Evolutionary conservation across 345 rosid genomes (phyloP).

Genomic region (Anacardium occidentale): DNA sequence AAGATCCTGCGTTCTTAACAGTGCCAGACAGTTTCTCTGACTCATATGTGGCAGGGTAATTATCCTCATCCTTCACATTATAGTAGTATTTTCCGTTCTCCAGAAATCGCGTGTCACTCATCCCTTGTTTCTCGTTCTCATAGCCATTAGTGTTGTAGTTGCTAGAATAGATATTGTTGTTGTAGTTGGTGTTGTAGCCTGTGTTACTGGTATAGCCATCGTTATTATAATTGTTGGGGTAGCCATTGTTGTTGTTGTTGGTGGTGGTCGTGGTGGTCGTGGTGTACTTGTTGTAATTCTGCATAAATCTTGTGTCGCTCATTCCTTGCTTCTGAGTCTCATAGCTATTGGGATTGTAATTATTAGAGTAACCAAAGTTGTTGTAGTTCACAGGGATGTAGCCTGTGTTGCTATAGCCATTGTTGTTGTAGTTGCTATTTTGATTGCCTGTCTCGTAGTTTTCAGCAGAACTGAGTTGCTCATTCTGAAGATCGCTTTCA

Average conservation of each 20-base stretch:
- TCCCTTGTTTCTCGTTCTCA: conserved; percentile 47
- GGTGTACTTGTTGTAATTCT: conserved; percentile 6
- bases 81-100: conserved; percentile 47
- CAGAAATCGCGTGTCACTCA: conserved; percentile 60
- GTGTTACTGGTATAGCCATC: conserved; percentile 20
- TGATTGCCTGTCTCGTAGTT: conserved; percentile 23
- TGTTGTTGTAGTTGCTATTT: conserved; percentile 12
- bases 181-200: not conserved
- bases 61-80: conserved; percentile 24
- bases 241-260: conserved; percentile 16
- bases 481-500: conserved; percentile 33
- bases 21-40: conserved; percentile 7
- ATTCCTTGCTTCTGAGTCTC: conserved; percentile 1
- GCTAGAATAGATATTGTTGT: conserved; percentile 25
- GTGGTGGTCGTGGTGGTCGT: too few relatives aligned
- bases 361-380: conserved; percentile 6
- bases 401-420: conserved; percentile 20
- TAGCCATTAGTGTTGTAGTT: conserved; percentile 31
- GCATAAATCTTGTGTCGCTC: conserved; percentile 15
- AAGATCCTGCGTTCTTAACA: conserved; percentile 11
- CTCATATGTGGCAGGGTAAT: conserved; percentile 14
- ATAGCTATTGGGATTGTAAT: conserved; percentile 16
- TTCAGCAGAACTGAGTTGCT: conserved; percentile 36
- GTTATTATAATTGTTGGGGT: conserved; percentile 18
- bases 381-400: conserved; percentile 7